Base-by-base conservation (phyloP, 2,329 filamentous ascomycete species). In the Talaromyces albobiverticillius region DNA sequence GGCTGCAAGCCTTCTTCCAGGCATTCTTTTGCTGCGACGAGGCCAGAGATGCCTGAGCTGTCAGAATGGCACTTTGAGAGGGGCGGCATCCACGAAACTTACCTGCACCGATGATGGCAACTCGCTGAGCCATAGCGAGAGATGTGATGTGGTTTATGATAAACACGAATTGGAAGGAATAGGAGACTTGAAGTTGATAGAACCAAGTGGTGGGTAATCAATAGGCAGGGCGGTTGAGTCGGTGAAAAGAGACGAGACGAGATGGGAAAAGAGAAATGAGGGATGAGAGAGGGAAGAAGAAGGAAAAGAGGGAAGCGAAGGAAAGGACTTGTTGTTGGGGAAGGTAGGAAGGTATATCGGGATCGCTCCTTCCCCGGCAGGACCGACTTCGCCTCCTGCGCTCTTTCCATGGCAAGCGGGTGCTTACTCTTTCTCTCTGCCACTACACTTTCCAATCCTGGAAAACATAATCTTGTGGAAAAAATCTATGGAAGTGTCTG, bases 1-100 rank as follows among this genome's bases (percentile, higher is more conserved):
- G 64, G 68, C 1, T 66, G 58, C 50, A 73, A 57, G 10, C 69
- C 67, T 41, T 68, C 71, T 11, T 69, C 67, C 22, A 73, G 62
- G 50, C 69, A 72, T 59, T 74, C 67, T 52, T 74, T 75, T 51
- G 73, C 60, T 6, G 72, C 63, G 11, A 59, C 59, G 18, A 75
- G 59, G n/a, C 71, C 70, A 32, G 66, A 65, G 40, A 71, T 43
- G 13, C 71, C 71, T 70, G 40, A 8, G 38, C 6, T 34, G 36
- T 53, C 22, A 53, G 51, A 7, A 34, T 7, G 34, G 16, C 51
- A 31, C 43, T 46, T 23, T 2, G 10, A 45, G 13, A 16, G 7
- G 4, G 18, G 26, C n/a, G 8, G 22, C 23, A 8, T 22, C 16
- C 26, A n/a, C 1, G 7, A 4, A 26, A 38, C 60, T 52, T 47